A percentile compares a stretch with the other conserved stretches of the same genome.
Evolutionary conservation across 495 filamentous ascomycete species (phyloP).

Genomic region (Aspergillus cavernicola): DNA sequence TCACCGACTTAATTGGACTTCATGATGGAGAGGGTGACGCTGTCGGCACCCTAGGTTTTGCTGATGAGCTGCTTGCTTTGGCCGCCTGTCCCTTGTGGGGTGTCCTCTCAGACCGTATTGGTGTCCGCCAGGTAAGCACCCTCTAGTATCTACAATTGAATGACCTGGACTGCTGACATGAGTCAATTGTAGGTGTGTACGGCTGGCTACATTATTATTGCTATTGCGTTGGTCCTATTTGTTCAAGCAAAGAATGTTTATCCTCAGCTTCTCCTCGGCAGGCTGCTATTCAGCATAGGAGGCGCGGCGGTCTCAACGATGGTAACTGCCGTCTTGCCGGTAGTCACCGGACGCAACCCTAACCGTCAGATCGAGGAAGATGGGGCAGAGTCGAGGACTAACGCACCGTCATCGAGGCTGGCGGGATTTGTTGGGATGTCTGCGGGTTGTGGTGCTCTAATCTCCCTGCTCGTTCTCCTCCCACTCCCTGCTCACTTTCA

Average conservation of each 20-base stretch:
- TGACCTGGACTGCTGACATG: constrained; percentile 1
- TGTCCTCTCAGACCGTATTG: constrained; percentile 80
- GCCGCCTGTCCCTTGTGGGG: constrained; percentile 92
- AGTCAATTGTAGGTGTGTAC: constrained; percentile 56
- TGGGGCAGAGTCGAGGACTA: constrained; percentile 9
- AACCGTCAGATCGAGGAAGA: constrained; percentile 25
- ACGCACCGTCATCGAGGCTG: constrained; percentile 55
- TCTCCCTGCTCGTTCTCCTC: constrained; percentile 77
- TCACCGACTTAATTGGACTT: constrained; percentile 82
- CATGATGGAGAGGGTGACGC: constrained; percentile 76
- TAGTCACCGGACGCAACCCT: constrained; percentile 62
- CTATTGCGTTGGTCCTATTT: constrained; percentile 69
- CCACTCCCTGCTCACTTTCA: constrained; percentile 79
- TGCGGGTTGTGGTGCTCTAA: constrained; percentile 84
- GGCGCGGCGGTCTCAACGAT: constrained; percentile 92
- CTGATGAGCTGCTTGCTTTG: constrained; percentile 87
- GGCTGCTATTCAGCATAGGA: constrained; percentile 85
- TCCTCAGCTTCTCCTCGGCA: constrained; percentile 80
- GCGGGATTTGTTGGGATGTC: constrained; percentile 90
- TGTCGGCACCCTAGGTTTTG: constrained; percentile 92
- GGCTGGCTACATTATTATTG: constrained; percentile 76
- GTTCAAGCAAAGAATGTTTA: constrained; percentile 86
- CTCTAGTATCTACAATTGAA: not conserved
- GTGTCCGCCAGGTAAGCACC: constrained; percentile 62
- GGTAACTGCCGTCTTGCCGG: constrained; percentile 92